phyloP scores from a whole-genome alignment of 352 stramenopile genomes.

The Pythium rishiriense region DNA sequence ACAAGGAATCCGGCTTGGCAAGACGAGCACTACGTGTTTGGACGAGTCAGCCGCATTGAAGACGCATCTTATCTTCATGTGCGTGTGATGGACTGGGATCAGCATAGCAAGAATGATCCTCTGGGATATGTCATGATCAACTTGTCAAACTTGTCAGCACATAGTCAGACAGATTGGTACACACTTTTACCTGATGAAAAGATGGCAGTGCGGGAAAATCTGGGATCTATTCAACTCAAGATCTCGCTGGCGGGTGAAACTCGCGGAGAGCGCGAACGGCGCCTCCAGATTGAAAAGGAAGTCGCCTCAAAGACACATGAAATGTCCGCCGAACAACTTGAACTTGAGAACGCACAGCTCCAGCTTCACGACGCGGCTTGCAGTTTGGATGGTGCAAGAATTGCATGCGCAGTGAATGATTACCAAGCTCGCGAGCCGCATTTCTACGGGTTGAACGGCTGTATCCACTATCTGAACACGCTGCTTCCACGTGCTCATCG shows the following conservation, averaged over 20 bases:
- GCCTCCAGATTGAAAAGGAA: constrained; percentile 58
- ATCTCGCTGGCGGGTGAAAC: constrained; percentile 63
- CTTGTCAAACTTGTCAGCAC: constrained; percentile 48
- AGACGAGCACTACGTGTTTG: constrained; percentile 65
- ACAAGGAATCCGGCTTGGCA: constrained; percentile 60
- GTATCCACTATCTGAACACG: constrained; percentile 66
- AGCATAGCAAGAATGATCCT: constrained; percentile 52
- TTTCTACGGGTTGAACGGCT: constrained; percentile 84
- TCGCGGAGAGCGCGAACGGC: constrained; percentile 46
- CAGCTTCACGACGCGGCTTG: constrained; percentile 63
- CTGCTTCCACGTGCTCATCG: constrained; percentile 59
- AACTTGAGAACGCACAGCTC: constrained; percentile 69
- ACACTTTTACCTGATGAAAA: constrained; percentile 40
- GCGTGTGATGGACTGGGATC: constrained; percentile 56
- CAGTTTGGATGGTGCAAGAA: constrained; percentile 67
- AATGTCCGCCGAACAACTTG: constrained; percentile 57
- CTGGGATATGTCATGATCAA: constrained; percentile 50
- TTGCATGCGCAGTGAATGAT: constrained; percentile 61
- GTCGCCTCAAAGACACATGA: constrained; percentile 56
- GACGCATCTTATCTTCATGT: constrained; percentile 52
- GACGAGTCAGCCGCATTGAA: constrained; percentile 58
- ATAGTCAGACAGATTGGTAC: constrained; percentile 56
- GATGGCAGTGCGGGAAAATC: constrained; percentile 46
- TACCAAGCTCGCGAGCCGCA: constrained; percentile 60
- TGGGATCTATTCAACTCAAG: constrained; percentile 56